These are phyloP conservation scores for Tritrichomonas musculus DNA, from an alignment of 208 protist genomes.

Conservation along the genomic window DNA sequence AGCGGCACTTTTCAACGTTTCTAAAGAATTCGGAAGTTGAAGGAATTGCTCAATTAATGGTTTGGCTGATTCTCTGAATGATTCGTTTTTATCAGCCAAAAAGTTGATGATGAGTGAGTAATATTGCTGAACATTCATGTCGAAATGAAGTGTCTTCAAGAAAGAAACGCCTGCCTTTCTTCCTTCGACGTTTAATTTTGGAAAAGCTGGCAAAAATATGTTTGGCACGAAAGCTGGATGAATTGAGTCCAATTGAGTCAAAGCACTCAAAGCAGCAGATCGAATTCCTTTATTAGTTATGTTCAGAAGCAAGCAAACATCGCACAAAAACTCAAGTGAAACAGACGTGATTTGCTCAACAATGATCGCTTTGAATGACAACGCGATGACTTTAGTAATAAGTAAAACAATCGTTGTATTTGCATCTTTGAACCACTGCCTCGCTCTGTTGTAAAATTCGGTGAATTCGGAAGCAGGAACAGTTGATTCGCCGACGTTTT, in stretches of 20 bases:
- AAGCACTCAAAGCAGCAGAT: not conserved
- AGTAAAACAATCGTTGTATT: not conserved
- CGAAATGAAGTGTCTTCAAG: not conserved
- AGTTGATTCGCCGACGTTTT: not conserved
- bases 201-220: not conserved
- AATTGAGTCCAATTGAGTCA: not conserved
- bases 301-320: not conserved
- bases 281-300: not conserved
- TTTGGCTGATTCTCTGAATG: not conserved
- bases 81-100: not conserved
- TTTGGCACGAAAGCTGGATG: not conserved
- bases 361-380: not conserved
- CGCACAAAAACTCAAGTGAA: not conserved
- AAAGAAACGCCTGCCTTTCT: not conserved
- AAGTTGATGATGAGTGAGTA: not conserved
- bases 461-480: not conserved
- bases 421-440: conserved; percentile 10
- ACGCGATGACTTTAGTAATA: not conserved
- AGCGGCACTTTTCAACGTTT: not conserved
- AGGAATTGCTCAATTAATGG: not conserved
- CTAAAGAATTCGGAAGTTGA: not conserved
- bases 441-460: not conserved
- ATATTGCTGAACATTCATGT: not conserved
- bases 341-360: not conserved
- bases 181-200: not conserved